Evolutionary conservation across 331 rosid genomes (phyloP).

Genomic region (Malus hybrid): DNA sequence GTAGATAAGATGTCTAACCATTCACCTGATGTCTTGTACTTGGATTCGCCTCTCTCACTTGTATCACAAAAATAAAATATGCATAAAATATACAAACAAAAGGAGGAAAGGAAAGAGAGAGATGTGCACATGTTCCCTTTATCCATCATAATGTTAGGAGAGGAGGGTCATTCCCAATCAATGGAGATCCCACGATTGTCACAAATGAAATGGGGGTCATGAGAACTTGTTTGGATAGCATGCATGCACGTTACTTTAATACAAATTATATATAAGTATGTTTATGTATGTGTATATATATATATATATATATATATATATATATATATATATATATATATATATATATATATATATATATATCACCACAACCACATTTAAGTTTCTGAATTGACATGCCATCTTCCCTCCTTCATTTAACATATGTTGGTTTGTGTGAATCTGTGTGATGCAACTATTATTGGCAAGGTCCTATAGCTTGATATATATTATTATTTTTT

Average conservation of each 20-base stretch:
- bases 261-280: neutral
- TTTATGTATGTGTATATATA: too few species aligned
- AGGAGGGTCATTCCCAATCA: neutral
- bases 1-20: too few species aligned
- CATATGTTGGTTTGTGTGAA: too few species aligned
- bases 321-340: too few species aligned
- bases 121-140: neutral
- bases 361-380: slow-evolving; percentile 16
- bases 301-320: too few species aligned
- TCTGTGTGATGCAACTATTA: too few species aligned
- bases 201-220: neutral
- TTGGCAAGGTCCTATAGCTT: too few species aligned
- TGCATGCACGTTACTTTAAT: slow-evolving; percentile 14
- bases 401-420: neutral
- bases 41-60: too few species aligned
- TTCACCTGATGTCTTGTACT: too few species aligned
- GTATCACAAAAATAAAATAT: neutral
- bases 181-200: neutral
- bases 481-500: too few species aligned
- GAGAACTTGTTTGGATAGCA: neutral
- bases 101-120: neutral
- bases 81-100: neutral
- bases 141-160: neutral
- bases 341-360: too few species aligned
- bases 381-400: slow-evolving; percentile 10